These are phyloP conservation scores for Periconia digitata DNA, from an alignment of 2,329 filamentous ascomycete genomes.

Conservation along the genomic window DNA sequence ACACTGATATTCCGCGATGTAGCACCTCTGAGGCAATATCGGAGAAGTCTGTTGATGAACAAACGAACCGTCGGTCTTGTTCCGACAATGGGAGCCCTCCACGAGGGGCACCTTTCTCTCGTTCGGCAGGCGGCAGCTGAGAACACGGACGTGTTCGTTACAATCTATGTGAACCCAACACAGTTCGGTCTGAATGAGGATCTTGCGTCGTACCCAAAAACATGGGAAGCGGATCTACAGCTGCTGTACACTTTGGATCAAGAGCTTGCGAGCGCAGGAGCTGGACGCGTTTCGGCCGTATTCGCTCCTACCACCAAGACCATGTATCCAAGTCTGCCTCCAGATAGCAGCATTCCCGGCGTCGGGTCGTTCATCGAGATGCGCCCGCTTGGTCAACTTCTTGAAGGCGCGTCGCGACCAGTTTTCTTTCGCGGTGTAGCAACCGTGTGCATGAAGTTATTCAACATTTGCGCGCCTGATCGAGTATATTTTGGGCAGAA, in stretches of 20 bases:
- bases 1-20: slow-evolving; percentile 79
- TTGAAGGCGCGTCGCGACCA: slow-evolving; percentile 83
- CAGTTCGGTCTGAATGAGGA: slow-evolving; percentile 93
- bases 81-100: slow-evolving; percentile 97
- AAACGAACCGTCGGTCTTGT: slow-evolving; percentile 81
- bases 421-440: slow-evolving; percentile 97
- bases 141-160: slow-evolving; percentile 85
- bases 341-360: slow-evolving; percentile 71
- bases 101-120: slow-evolving; percentile 84
- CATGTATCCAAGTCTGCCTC: slow-evolving; percentile 85
- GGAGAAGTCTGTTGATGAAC: slow-evolving; percentile 64
- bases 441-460: slow-evolving; percentile 93
- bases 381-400: slow-evolving; percentile 75
- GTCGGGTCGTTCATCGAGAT: slow-evolving; percentile 89
- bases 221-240: slow-evolving; percentile 76
- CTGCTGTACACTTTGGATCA: slow-evolving; percentile 69
- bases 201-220: slow-evolving; percentile 83
- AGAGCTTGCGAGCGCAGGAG: slow-evolving; percentile 60
- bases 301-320: slow-evolving; percentile 81
- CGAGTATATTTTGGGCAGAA: slow-evolving; percentile 95
- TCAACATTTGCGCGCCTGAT: slow-evolving; percentile 78
- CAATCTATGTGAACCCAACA: slow-evolving; percentile 93
- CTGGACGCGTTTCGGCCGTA: slow-evolving; percentile 74
- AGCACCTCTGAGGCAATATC: slow-evolving; percentile 68
- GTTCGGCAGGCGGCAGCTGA: slow-evolving; percentile 81